These are phyloP conservation scores for Aspergillus ruber DNA, from an alignment of 2,329 filamentous ascomycete species.

Conservation along the genomic window DNA sequence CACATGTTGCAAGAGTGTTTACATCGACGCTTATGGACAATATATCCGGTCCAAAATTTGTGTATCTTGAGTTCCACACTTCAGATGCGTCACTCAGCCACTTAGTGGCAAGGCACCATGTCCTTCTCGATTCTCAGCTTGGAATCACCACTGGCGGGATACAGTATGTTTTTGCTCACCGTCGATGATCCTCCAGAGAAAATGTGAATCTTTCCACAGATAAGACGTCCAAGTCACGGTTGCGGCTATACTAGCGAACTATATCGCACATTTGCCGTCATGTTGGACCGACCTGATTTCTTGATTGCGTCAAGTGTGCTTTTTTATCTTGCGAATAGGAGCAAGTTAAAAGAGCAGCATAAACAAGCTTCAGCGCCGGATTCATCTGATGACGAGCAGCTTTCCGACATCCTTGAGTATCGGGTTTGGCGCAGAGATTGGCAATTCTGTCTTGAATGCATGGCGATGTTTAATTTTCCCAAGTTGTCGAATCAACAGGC, in stretches of 20 bases:
- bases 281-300: background rate
- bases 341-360: too few species aligned
- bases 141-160: background rate
- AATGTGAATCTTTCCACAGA: background rate
- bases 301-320: background rate
- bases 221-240: background rate
- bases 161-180: background rate
- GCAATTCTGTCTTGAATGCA: background rate
- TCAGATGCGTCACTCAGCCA: background rate
- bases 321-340: background rate
- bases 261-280: background rate
- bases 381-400: background rate
- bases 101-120: background rate
- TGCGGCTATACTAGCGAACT: background rate
- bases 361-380: background rate
- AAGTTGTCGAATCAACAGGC: too few species aligned
- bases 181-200: background rate
- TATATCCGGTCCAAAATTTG: background rate
- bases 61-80: background rate
- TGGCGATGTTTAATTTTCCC: too few species aligned
- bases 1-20: background rate
- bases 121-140: background rate
- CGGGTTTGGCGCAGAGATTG: background rate
- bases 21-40: background rate
- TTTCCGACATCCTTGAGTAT: background rate